These are phyloP conservation scores for Metarhizium guizhouense DNA, from an alignment of 2,329 filamentous ascomycete species.

Conservation along the genomic window DNA sequence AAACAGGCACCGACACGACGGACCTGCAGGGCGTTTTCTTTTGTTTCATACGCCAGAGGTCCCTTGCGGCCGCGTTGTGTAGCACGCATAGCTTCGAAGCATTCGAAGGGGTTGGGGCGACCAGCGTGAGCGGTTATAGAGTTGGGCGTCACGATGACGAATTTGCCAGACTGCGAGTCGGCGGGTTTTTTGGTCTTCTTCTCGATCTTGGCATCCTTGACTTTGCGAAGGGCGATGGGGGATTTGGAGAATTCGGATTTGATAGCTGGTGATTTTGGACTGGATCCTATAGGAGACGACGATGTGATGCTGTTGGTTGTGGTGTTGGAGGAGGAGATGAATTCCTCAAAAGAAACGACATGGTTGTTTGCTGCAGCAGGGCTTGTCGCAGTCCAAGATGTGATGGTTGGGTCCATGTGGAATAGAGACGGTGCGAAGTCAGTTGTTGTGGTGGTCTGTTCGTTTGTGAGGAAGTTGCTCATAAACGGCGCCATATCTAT, in stretches of 20 bases:
- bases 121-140: conserved; percentile 42
- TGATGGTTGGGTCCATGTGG: conserved; percentile 23
- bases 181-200: conserved; percentile 30
- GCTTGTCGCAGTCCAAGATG: conserved; percentile 33
- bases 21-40: conserved; percentile 45
- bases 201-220: conserved; percentile 33
- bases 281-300: conserved; percentile 13
- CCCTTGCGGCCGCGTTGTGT: conserved; percentile 49
- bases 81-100: conserved; percentile 42
- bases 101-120: conserved; percentile 43
- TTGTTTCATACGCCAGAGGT: conserved; percentile 43
- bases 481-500: conserved; percentile 22
- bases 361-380: conserved; percentile 20
- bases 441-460: conserved; percentile 3
- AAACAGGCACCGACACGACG: conserved; percentile 48
- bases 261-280: conserved; percentile 18
- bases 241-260: conserved; percentile 19
- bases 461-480: conserved; percentile 16
- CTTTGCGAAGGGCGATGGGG: conserved; percentile 30
- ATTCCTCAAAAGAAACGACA: conserved; percentile 30
- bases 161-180: conserved; percentile 29
- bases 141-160: conserved; percentile 46
- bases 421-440: conserved; percentile 28
- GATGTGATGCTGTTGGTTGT: conserved; percentile 7
- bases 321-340: conserved; percentile 22